Evolutionary conservation across 371 early-diverging fungal species (phyloP).

Genomic region (Blyttiomyces sp.): DNA sequence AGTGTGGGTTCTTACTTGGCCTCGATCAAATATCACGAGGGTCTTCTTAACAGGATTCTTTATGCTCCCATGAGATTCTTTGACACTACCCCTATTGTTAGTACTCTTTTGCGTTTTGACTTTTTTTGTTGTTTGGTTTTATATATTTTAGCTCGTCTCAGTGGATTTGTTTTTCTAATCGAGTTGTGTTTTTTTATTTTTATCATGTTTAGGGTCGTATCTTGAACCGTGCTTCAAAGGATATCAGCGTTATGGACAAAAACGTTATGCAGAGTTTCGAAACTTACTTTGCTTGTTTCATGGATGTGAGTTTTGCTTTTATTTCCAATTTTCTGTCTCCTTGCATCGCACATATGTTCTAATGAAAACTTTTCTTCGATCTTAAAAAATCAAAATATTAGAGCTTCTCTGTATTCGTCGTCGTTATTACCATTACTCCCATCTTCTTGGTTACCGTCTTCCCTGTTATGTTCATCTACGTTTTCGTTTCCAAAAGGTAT

Average conservation of each 20-base stretch:
- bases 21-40: conserved; percentile 32
- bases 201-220: no score
- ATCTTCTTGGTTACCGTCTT: conserved; percentile 24
- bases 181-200: no score
- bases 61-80: conserved; percentile 63
- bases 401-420: conserved; percentile 13
- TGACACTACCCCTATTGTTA: conserved; percentile 72
- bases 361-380: no score
- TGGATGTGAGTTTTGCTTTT: no score
- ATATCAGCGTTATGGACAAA: conserved; percentile 36
- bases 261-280: conserved; percentile 13
- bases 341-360: not conserved
- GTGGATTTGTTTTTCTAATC: conserved; percentile 65
- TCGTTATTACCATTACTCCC: conserved; percentile 53
- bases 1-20: conserved; percentile 26
- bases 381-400: no score
- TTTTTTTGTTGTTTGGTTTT: not conserved
- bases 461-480: conserved; percentile 25
- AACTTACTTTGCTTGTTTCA: not conserved
- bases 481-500: conserved; percentile 42
- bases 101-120: conserved; percentile 2
- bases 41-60: conserved; percentile 30
- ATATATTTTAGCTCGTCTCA: conserved; percentile 16
- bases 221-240: conserved; percentile 72
- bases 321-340: no score